These are phyloP conservation scores for Harringtonia lauricola DNA, from an alignment of 2,329 filamentous ascomycete genomes.

Conservation along the genomic window DNA sequence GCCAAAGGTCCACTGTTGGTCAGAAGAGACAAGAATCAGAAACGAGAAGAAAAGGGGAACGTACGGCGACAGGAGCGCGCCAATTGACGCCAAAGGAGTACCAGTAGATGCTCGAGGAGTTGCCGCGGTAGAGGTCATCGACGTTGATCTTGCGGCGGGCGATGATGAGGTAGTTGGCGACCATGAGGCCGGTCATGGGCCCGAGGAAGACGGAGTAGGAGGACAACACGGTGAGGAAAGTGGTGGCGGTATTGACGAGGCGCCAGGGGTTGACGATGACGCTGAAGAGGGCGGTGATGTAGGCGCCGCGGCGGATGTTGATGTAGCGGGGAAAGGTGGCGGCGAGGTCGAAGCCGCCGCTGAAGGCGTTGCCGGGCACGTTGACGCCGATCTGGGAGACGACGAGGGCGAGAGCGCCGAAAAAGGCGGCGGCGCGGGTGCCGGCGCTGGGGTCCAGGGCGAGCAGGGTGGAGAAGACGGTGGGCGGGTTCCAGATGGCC, in stretches of 20 bases:
- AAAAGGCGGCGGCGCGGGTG: slow-evolving; percentile 10
- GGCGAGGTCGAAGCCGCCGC: slow-evolving; percentile 42
- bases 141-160: slow-evolving; percentile 21
- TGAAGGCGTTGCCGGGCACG: slow-evolving; percentile 34
- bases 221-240: slow-evolving; percentile 33
- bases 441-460: too few species aligned
- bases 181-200: slow-evolving; percentile 8
- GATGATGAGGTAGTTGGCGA: slow-evolving; percentile 16
- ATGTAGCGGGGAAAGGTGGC: slow-evolving; percentile 39
- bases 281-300: slow-evolving; percentile 32
- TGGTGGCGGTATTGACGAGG: slow-evolving; percentile 30
- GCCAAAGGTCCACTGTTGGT: slow-evolving; percentile 26
- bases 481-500: slow-evolving; percentile 31
- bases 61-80: slow-evolving; percentile 12
- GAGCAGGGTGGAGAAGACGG: too few species aligned
- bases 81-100: slow-evolving; percentile 6
- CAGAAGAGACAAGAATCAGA: background rate
- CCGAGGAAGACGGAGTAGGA: slow-evolving; percentile 21
- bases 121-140: slow-evolving; percentile 10
- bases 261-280: slow-evolving; percentile 39
- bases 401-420: slow-evolving; percentile 30
- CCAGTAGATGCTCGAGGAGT: slow-evolving; percentile 7
- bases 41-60: background rate
- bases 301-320: slow-evolving; percentile 42
- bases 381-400: slow-evolving; percentile 35